Evolutionary conservation across 1,139 yeast genomes (phyloP).

Genomic region (Blastobotrys illinoisensis): DNA sequence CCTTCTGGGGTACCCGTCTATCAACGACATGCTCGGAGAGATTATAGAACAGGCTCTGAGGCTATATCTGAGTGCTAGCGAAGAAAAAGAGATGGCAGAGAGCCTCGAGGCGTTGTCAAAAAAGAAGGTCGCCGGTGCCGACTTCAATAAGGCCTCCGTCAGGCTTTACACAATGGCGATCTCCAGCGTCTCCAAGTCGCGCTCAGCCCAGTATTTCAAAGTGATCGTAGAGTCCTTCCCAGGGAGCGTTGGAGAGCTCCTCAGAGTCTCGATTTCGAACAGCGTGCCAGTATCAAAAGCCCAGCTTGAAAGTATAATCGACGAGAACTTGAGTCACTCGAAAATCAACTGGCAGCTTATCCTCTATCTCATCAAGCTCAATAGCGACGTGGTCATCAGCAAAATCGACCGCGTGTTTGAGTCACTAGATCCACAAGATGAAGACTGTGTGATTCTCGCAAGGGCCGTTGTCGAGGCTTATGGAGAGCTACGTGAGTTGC

Average conservation of each 20-base stretch:
- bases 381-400: constrained; percentile 10
- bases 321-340: background rate
- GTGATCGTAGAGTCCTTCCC: constrained; percentile 4
- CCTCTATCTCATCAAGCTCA: constrained; percentile 4
- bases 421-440: constrained; percentile 1
- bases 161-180: background rate
- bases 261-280: constrained; percentile 8
- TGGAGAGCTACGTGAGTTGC: constrained; percentile 47
- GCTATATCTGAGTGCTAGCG: background rate
- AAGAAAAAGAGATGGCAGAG: background rate
- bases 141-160: background rate
- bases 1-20: background rate
- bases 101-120: background rate
- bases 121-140: background rate
- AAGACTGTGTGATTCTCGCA: constrained; percentile 7
- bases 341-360: constrained; percentile 7
- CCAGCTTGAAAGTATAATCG: constrained; percentile 3
- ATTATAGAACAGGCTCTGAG: background rate
- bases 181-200: background rate
- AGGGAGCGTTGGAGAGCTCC: background rate
- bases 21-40: background rate
- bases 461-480: constrained; percentile 38
- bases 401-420: constrained; percentile 7
- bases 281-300: constrained; percentile 5
- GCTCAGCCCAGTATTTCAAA: constrained; percentile 2